Percentiles rank a stretch among this genome's conserved stretches.
Conservation (phyloP, 1,139 yeast genomes). For the Candida sp. region DNA sequence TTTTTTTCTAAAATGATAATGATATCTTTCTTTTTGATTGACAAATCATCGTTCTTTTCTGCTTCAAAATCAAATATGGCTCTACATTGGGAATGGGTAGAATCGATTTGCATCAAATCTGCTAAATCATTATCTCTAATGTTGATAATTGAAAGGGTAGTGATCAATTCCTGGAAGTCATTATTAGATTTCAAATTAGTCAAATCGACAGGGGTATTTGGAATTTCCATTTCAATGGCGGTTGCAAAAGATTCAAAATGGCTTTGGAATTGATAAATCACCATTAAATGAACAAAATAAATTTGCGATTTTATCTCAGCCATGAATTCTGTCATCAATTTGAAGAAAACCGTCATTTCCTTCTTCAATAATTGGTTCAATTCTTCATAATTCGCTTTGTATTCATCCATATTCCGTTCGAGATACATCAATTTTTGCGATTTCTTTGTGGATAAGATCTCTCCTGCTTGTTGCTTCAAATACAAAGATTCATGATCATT, state of each 20-base stretch:
- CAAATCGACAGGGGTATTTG: neutral
- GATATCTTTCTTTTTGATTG: slow-evolving; percentile 46
- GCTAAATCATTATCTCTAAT: slow-evolving; percentile 17
- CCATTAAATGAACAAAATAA: slow-evolving; percentile 26
- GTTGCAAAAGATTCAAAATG: slow-evolving; percentile 13
- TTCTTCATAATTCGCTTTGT: slow-evolving; percentile 22
- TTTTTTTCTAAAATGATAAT: slow-evolving; percentile 40
- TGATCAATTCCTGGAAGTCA: slow-evolving; percentile 13
- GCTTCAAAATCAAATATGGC: slow-evolving; percentile 33
- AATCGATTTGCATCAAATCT: slow-evolving; percentile 6
- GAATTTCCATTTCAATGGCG: neutral
- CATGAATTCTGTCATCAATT: slow-evolving; percentile 21
- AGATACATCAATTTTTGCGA: slow-evolving; percentile 24
- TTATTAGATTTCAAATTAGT: slow-evolving; percentile 10
- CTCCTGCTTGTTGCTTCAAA: slow-evolving; percentile 17
- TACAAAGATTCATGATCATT: slow-evolving; percentile 22
- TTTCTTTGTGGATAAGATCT: slow-evolving; percentile 25
- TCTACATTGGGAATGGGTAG: slow-evolving; percentile 13
- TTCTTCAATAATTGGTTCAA: slow-evolving; percentile 29
- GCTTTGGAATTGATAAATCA: slow-evolving; percentile 21
- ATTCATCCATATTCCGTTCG: slow-evolving; percentile 28
- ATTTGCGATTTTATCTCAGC: slow-evolving; percentile 23
- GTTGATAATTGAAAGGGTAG: slow-evolving; percentile 17
- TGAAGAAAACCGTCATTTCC: slow-evolving; percentile 38
- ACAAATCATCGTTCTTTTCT: slow-evolving; percentile 42